Percentiles rank a stretch among this genome's conserved stretches.
These are phyloP conservation scores for Mallotus japonicus DNA, from an alignment of 441 rosid species.

Conservation along the genomic window DNA sequence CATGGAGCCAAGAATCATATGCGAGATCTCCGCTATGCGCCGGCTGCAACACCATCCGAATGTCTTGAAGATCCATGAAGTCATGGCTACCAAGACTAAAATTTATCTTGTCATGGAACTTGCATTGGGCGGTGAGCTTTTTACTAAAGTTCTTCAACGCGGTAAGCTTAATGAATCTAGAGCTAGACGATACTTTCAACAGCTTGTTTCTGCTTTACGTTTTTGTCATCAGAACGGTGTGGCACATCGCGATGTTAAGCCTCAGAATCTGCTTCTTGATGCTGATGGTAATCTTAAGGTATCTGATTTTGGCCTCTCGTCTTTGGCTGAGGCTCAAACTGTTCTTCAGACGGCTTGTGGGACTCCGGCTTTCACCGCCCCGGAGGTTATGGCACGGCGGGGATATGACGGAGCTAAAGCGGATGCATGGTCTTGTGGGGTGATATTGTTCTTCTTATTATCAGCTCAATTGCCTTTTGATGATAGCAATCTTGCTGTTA, in stretches of 20 bases:
- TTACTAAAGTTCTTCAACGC: constrained; percentile 40
- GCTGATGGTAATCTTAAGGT: constrained; percentile 55
- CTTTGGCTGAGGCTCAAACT: constrained; percentile 51
- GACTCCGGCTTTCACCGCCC: constrained; percentile 80
- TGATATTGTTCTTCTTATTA: constrained; percentile 55
- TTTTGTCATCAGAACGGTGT: constrained; percentile 83
- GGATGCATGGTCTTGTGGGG: constrained; percentile 97
- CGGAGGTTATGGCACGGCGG: constrained; percentile 62
- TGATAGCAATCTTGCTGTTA: constrained; percentile 42
- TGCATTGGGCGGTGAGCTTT: constrained; percentile 78
- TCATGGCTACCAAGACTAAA: constrained; percentile 79
- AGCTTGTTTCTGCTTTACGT: constrained; percentile 64
- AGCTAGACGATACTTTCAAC: constrained; percentile 69
- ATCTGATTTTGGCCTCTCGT: constrained; percentile 78
- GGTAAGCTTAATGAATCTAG: constrained; percentile 51
- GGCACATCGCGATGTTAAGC: constrained; percentile 83
- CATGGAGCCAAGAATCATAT: constrained; percentile 63
- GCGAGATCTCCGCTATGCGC: constrained; percentile 83
- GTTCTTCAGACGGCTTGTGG: constrained; percentile 81
- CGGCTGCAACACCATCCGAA: constrained; percentile 73
- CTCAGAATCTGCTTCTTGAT: constrained; percentile 77
- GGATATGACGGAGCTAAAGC: constrained; percentile 75
- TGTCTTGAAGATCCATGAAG: constrained; percentile 77
- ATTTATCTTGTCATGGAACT: constrained; percentile 80
- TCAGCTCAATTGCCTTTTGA: constrained; percentile 69